Evolutionary conservation across 495 filamentous ascomycete species (phyloP), one percentile per base, ranked within the genome.

Genomic region (Penicillium roqueforti): DNA sequence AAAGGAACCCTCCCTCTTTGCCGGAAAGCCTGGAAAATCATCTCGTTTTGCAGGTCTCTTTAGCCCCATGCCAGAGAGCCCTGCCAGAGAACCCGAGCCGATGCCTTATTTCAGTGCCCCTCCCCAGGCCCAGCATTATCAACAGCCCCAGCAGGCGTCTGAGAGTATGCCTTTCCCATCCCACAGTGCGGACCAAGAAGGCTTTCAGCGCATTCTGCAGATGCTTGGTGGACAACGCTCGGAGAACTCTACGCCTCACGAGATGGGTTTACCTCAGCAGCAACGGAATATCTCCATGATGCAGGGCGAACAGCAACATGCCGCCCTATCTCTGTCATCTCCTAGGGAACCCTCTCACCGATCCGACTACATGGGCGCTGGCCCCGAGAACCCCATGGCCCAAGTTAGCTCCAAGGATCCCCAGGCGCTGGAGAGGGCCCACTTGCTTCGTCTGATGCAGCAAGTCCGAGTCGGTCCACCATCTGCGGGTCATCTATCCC

Each of bases 11-110:
- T 54, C 53, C 11, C 44, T 54, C 10, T 49, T 54, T 4, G 37
- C 55, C 6, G 57, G 63, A 10, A 75, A 76, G 46, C 25, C 59
- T 20, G 65, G 65, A 8, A 87, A 90, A 61, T 76, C 85, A 10
- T 96, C 91, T 40, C 80, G 90, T 45, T 97, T 97, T 65, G 86
- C 89, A 49, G 85, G 86, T 18, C 84, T 96, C 58, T 92, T 96
- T 68, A 77, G 82, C 28, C 80, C 82, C 49, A 83, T 85, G 55
- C 77, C 86, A 18, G 82, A 82, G 28, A 72, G 70, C 26, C 70
- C 73, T 42, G 74, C 76, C 34, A 77, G 75, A 55, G 79, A 78
- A 58, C 71, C 77, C 31, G 85, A 87, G 50, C 75, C 62, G 32
- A 66, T 57, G 32, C 47, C 58, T 25, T 57, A 56, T 37, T 32